Base-by-base conservation (phyloP, 2,329 filamentous ascomycete species). In the Mycocentrospora acerina region DNA sequence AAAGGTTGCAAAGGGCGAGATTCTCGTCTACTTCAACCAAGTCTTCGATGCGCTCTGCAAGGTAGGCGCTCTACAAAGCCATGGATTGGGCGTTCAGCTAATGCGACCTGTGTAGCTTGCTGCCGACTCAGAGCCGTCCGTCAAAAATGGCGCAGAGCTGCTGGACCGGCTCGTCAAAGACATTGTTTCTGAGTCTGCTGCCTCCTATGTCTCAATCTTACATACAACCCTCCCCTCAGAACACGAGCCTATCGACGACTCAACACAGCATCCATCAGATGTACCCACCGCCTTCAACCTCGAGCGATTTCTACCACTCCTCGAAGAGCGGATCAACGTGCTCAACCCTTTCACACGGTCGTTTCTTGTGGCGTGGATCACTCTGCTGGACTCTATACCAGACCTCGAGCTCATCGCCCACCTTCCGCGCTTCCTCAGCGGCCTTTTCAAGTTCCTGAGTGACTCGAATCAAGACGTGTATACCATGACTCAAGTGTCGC, bases 1-100 rank as follows among this genome's bases (percentile, higher is more conserved):
- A 62, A 98, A 98, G 72, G 93, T 98, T 32, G 93, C 91, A 44
- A 98, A 98, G 71, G 93, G 94, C 25, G 93, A 98, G 70, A 93
- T 98, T 14, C 71, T 98, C 51, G 81, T 94, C 27, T 98, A 95
- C 74, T 98, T 98, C 71, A 98, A 98, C 70, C 87, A 94, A 59
- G 93, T 98, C 48, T 98, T 98, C 62, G 93, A 98, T 72, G 90
- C 93, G 15, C 75, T 98, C 37, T 95, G 90, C 74, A 97, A 96
- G 80, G 90, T 94, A 47, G 29, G 46, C n/a, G 6, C 3, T 12
- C 11, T n/a, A 10, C 9, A 10, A 4, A 9, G 12, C 2, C 9
- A 2, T 3, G 9, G 19, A 22, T 9, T 22, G 5, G 19, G 9
- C 19, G 9, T 22, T 6, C 19, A 9, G 9, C 19, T 67, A 42